Base-by-base conservation (phyloP, 495 filamentous ascomycete species). In the Neurospora sp. region DNA sequence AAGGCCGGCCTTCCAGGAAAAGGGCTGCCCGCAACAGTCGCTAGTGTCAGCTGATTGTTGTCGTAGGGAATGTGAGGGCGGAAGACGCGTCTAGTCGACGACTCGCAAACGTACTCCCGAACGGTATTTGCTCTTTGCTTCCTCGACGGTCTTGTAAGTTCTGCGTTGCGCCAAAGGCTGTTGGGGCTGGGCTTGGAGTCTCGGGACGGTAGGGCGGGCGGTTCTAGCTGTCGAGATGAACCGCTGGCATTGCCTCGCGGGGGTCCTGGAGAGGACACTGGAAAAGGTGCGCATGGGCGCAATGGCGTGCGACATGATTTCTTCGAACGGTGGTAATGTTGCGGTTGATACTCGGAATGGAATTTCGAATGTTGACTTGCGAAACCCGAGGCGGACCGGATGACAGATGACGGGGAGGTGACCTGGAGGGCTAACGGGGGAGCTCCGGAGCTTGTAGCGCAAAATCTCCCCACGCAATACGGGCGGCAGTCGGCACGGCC, bases 1-100 rank as follows among this genome's bases (percentile, higher is more conserved):
- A 75, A 93, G 73, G 10, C 93, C 95, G 8, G 95, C 90, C 81
- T 92, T 92, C 90, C 90, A 93, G 61, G 93, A 96, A 84, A 99
- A 98, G 41, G 95, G 95, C 89, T 92, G 71, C 37, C 20, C 10
- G 10, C 68, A 39, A 65, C 69, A 41, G 53, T 65, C 53, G 53
- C 53, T 65, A 65, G 53, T 65, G 53, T 65, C 27, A 65, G 53
- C 53, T 65, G 53, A 35, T 65, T 65, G 53, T 65, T 65, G 53
- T 18, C 53, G 53, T 65, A 6, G 72, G 73, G 45, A 76, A 71
- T 69, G 18, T 68, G 39, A 18, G 16, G 18, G n/a, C 35, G 41
- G 42, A 68, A 47, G 20, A 42, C 39, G 16, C 27, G 45, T 65
- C 53, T 65, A 4, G 71, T 8, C 59, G 41, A 69, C 61, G 40